Base-by-base conservation (phyloP, 1,284 basidiomycete species). In the Fomitopsis betulina region DNA sequence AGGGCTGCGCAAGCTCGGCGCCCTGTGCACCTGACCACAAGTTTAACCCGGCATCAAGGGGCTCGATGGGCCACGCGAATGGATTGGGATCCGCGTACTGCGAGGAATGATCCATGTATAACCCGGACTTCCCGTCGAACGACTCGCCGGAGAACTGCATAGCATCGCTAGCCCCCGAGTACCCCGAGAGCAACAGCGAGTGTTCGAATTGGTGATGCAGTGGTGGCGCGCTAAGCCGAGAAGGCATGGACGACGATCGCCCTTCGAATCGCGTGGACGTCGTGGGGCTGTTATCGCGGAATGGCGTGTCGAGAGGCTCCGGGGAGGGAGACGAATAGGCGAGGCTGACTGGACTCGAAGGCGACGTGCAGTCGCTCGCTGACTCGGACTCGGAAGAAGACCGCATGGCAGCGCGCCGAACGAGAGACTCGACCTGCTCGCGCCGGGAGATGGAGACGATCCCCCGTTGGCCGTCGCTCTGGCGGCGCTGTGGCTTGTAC, bases 401-500 rank as follows among this genome's bases (percentile, higher is more conserved):
- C 21, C 61, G 59, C 2, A 50, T 57, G 33, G 58, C 56, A 54
- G 61, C 33, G 10, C 63, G 63, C 52, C 27, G 27, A 4, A 67
- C 54, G 58, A 64, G 60, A 49, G 62, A 65, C 57, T 65, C 65
- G 38, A 69, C 68, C 55, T 65, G 64, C 63, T 69, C 64, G 33
- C 67, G 67, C 25, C 68, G 63, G 27, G 64, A 61, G 40, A 63
- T 57, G 25, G 59, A 8, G 19, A 56, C 62, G 49, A 60, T 55
- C n/a, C 56, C 60, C 21, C 55, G 43, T 38, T 55, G 54, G 6
- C 55, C 57, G 49, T 58, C 60, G 53, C 56, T 55, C 33, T 59
- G 51, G 15, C 60, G 59, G 35, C 63, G 58, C 52, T 61, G 61
- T 3, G 87, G 86, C n/a, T 79, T 75, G 68, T 83, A 88, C 49